Conservation (phyloP, 2,329 filamentous ascomycete genomes). For the Xylariales sp. region DNA sequence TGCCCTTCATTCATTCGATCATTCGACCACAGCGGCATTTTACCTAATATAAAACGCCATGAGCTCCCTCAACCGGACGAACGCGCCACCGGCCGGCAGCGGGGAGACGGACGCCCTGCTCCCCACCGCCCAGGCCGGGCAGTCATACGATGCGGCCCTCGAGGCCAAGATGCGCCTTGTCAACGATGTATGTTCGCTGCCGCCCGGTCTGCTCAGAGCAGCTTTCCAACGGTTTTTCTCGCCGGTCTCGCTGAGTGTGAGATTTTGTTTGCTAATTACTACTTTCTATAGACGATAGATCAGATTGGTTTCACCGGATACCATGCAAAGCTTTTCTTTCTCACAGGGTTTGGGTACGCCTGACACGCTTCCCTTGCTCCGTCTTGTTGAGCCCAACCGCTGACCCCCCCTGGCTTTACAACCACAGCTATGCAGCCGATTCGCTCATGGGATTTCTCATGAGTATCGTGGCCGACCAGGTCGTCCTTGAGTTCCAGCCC, state of each 20-base stretch:
- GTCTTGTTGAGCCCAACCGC: no score
- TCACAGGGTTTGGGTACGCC: constrained; percentile 63
- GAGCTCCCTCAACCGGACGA: no score
- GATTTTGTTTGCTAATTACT: no score
- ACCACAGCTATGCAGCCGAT: constrained; percentile 54
- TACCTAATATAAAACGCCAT: no score
- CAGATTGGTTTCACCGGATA: constrained; percentile 27
- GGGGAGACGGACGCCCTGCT: no score
- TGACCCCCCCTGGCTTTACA: no score
- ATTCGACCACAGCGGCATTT: no score
- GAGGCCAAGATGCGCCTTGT: constrained; percentile 65
- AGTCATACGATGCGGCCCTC: constrained; percentile 58
- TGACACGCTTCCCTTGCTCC: no score
- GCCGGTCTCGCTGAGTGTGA: no score
- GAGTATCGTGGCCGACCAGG: constrained; percentile 54
- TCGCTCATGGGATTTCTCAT: constrained; percentile 55
- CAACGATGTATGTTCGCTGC: constrained; percentile 51
- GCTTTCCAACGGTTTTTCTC: constrained; percentile 1
- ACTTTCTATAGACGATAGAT: constrained; percentile 19
- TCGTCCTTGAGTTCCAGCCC: constrained; percentile 53
- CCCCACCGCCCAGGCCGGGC: no score
- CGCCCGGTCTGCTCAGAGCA: background rate
- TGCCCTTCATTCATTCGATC: no score
- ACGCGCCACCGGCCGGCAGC: no score
- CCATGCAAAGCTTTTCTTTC: constrained; percentile 54